Conservation (phyloP, 164 flowering plant genomes). For the Chloranthus sessilifolius region DNA sequence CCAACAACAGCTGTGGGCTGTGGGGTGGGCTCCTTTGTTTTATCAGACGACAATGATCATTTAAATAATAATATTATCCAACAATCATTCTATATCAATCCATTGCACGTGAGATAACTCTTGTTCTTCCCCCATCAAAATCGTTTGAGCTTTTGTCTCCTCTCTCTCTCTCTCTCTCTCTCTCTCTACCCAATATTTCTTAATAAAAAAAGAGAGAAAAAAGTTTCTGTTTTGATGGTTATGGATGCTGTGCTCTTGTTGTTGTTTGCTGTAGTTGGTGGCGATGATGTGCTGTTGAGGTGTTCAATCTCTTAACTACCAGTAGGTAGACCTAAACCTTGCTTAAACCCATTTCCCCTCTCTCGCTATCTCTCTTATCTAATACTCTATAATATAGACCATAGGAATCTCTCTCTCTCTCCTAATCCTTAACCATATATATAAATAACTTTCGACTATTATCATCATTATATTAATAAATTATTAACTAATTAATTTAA, state of each 20-base stretch:
- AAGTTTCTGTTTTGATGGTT: background rate
- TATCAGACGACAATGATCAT: conserved; percentile 1
- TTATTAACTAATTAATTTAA: too few species aligned
- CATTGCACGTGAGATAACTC: conserved; percentile 48
- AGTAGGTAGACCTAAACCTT: conserved; percentile 88
- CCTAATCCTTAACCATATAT: too few species aligned
- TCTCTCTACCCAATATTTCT: background rate
- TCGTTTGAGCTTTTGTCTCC: background rate
- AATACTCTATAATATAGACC: too few species aligned
- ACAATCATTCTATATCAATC: conserved; percentile 23
- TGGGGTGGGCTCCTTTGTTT: conserved; percentile 5
- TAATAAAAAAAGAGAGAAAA: background rate
- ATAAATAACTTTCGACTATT: too few species aligned
- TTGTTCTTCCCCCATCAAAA: conserved; percentile 15
- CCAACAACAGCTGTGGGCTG: too few species aligned
- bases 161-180: background rate
- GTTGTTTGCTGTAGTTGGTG: conserved; percentile 10
- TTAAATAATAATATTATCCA: conserved; percentile 1
- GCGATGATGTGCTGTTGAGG: conserved; percentile 34
- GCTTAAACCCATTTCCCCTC: conserved; percentile 34
- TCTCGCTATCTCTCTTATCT: conserved; percentile 9
- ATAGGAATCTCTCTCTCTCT: conserved; percentile 13
- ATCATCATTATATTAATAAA: too few species aligned
- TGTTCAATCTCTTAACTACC: conserved; percentile 72
- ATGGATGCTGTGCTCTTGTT: conserved; percentile 4